Percentiles rank a stretch among this genome's conserved stretches.
phyloP scores from a whole-genome alignment of 352 stramenopile genomes.

The Phytophthora chlamydospora region DNA sequence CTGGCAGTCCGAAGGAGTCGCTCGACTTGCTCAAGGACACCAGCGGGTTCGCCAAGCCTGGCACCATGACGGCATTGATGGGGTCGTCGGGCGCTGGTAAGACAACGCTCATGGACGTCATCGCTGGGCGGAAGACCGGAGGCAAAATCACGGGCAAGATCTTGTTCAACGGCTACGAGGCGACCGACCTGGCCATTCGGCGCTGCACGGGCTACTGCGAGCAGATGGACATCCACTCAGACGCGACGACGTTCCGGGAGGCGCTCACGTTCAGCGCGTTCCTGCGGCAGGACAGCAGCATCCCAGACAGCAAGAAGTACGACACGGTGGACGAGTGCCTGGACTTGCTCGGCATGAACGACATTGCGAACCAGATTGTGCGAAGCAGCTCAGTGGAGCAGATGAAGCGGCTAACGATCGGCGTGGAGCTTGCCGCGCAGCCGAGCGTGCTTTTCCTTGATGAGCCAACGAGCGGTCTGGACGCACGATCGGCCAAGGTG shows the following conservation, averaged over 20 bases:
- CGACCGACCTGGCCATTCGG: slow-evolving; percentile 45
- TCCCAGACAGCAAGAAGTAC: slow-evolving; percentile 34
- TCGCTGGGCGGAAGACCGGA: slow-evolving; percentile 71
- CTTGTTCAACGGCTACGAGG: slow-evolving; percentile 44
- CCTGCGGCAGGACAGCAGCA: slow-evolving; percentile 51
- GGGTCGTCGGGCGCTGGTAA: slow-evolving; percentile 80
- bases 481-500: slow-evolving; percentile 76
- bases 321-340: slow-evolving; percentile 44
- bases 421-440: slow-evolving; percentile 74
- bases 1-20: slow-evolving; percentile 42
- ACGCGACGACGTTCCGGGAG: slow-evolving; percentile 86
- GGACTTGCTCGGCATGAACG: slow-evolving; percentile 65
- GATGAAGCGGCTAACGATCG: slow-evolving; percentile 57
- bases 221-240: slow-evolving; percentile 89
- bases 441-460: slow-evolving; percentile 81
- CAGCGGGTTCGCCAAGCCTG: slow-evolving; percentile 46
- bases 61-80: slow-evolving; percentile 90
- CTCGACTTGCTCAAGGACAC: slow-evolving; percentile 72
- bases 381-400: slow-evolving; percentile 48
- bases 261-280: slow-evolving; percentile 88
- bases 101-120: slow-evolving; percentile 92
- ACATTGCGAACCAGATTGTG: slow-evolving; percentile 79
- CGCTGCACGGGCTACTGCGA: slow-evolving; percentile 54
- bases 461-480: slow-evolving; percentile 79
- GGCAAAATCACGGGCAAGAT: slow-evolving; percentile 72